Conservation (phyloP, 2,329 filamentous ascomycete genomes). For the Cytospora chrysosperma region DNA sequence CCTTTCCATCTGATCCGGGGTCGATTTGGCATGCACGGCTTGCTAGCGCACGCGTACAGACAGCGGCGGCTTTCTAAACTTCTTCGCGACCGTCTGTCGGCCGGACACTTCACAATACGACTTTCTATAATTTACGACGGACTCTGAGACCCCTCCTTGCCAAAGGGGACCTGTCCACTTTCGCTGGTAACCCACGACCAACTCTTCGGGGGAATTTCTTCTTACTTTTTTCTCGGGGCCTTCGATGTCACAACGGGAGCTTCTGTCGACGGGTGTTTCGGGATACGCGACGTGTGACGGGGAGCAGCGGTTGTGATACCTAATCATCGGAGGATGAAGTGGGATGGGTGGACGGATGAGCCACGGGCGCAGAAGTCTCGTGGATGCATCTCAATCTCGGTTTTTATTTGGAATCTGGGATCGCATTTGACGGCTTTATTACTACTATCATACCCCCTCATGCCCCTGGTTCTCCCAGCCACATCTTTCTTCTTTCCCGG, state of each 20-base stretch:
- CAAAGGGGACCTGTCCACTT: conserved; percentile 21
- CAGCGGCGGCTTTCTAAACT: conserved; percentile 23
- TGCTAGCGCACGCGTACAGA: conserved; percentile 21
- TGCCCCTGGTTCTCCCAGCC: conserved; percentile 22
- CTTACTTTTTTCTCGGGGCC: conserved; percentile 17
- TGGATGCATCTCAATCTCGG: conserved; percentile 21
- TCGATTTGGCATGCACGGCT: conserved; percentile 17
- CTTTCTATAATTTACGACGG: conserved; percentile 27
- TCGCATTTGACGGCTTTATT: conserved; percentile 25
- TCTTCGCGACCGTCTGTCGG: conserved; percentile 22
- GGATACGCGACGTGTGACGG: conserved; percentile 17
- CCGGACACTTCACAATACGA: conserved; percentile 25
- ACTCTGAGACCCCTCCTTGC: conserved; percentile 18
- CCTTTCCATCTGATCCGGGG: conserved; percentile 18
- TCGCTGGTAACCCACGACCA: conserved; percentile 25
- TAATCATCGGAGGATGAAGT: conserved; percentile 19
- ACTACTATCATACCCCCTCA: conserved; percentile 26
- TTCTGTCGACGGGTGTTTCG: conserved; percentile 11
- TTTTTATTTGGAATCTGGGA: conserved; percentile 25
- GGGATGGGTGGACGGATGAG: conserved; percentile 18
- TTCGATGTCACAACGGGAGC: conserved; percentile 20
- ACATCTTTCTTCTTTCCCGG: conserved; percentile 23
- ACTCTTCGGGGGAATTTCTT: conserved; percentile 26
- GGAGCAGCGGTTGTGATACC: conserved; percentile 19
- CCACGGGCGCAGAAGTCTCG: conserved; percentile 19